Conservation (phyloP, 2,329 filamentous ascomycete species). For the Cladosporium sp. region DNA sequence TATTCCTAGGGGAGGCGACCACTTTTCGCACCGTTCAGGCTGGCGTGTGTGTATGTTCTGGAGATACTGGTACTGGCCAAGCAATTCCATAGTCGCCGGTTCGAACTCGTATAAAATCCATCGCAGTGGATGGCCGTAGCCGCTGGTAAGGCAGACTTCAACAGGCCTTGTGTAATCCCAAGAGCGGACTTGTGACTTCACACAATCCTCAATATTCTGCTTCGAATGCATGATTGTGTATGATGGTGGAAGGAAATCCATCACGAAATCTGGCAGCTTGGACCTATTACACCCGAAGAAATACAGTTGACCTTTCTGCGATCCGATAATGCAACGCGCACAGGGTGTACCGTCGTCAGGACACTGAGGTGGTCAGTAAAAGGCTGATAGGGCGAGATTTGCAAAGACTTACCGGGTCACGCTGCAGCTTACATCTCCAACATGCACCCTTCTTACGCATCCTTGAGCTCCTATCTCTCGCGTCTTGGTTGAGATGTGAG, state of each 20-base stretch:
- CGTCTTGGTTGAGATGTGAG: constrained; percentile 1
- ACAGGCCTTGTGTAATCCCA: constrained; percentile 34
- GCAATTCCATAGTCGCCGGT: constrained; percentile 37
- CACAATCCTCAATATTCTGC: constrained; percentile 39
- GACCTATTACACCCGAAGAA: constrained; percentile 44
- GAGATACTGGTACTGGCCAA: constrained; percentile 40
- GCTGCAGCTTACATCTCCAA: constrained; percentile 46
- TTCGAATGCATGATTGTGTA: constrained; percentile 41
- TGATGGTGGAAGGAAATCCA: constrained; percentile 41
- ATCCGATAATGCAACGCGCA: constrained; percentile 29
- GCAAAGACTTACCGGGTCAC: constrained; percentile 37
- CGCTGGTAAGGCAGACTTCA: constrained; percentile 40
- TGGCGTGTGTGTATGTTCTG: constrained; percentile 32
- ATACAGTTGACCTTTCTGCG: constrained; percentile 34
- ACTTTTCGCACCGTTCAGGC: constrained; percentile 30
- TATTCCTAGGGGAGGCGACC: constrained; percentile 45
- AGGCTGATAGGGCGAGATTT: constrained; percentile 15
- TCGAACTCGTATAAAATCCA: constrained; percentile 46
- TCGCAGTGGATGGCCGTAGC: constrained; percentile 39
- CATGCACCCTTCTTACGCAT: constrained; percentile 46
- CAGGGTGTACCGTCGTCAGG: constrained; percentile 27
- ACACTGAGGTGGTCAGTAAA: constrained; percentile 30
- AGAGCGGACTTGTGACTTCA: constrained; percentile 32
- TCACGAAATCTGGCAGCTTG: constrained; percentile 41
- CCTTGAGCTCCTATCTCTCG: constrained; percentile 37